A percentile compares a stretch with the other conserved stretches of the same genome.
Evolutionary conservation across 2,329 filamentous ascomycete genomes (phyloP).

Genomic region (Phaeosphaeria sp.): DNA sequence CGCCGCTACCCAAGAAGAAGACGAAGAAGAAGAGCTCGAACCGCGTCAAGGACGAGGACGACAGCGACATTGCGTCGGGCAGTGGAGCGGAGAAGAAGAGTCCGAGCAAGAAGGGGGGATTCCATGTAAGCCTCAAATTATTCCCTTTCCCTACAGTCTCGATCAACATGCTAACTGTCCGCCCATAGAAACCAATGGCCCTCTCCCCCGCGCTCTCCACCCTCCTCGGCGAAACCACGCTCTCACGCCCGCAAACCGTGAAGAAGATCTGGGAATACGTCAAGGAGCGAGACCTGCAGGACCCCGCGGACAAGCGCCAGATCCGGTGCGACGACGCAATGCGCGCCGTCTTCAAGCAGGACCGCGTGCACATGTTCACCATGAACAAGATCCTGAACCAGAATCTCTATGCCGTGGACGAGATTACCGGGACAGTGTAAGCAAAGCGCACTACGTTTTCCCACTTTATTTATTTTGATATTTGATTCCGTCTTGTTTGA

Average conservation of each 20-base stretch:
- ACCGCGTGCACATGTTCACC: slow-evolving; percentile 96
- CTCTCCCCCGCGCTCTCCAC: slow-evolving; percentile 74
- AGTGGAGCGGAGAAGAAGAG: slow-evolving; percentile 68
- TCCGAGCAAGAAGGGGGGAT: slow-evolving; percentile 81
- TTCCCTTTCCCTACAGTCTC: neutral
- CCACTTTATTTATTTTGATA: no score
- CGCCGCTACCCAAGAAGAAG: slow-evolving; percentile 64
- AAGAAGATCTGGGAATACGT: slow-evolving; percentile 98
- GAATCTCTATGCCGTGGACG: slow-evolving; percentile 86
- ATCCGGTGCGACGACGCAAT: slow-evolving; percentile 92
- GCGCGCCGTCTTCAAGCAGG: slow-evolving; percentile 89
- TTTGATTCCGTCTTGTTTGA: no score
- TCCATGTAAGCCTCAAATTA: slow-evolving; percentile 67
- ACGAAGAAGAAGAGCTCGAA: slow-evolving; percentile 76
- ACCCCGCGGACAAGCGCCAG: slow-evolving; percentile 88
- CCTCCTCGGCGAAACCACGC: slow-evolving; percentile 75
- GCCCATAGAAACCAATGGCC: slow-evolving; percentile 70
- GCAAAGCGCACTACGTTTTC: no score
- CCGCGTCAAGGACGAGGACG: slow-evolving; percentile 78
- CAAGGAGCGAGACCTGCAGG: slow-evolving; percentile 85
- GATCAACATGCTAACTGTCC: slow-evolving; percentile 42
- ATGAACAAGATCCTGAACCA: slow-evolving; percentile 97
- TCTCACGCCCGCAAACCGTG: slow-evolving; percentile 93
- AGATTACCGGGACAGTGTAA: slow-evolving; percentile 44
- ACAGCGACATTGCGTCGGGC: slow-evolving; percentile 75